Evolutionary conservation across 768 basidiomycete genomes (phyloP).

Genomic region (Mycena albidolilacea): DNA sequence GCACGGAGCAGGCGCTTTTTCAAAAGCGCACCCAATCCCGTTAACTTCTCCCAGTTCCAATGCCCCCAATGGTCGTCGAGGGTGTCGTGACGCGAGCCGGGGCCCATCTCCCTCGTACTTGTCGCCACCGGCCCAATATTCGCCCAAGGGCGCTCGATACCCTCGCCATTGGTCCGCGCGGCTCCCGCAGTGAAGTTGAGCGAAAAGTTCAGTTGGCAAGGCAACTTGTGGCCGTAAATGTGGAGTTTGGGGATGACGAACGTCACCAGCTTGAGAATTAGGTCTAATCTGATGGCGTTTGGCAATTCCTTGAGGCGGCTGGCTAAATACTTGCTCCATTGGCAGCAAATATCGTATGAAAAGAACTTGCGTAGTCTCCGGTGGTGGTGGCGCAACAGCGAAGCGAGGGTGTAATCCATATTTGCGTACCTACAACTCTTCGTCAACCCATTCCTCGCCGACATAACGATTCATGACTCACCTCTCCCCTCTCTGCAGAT

Average conservation of each 20-base stretch:
- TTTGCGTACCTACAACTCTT: not conserved
- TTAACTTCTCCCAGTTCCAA: slow-evolving; percentile 52
- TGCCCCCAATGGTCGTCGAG: too few species aligned
- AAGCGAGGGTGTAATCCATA: not conserved
- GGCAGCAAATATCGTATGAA: slow-evolving; percentile 43
- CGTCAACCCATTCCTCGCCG: not conserved
- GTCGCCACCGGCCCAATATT: too few species aligned
- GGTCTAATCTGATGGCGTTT: not conserved
- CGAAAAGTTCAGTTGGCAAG: slow-evolving; percentile 40
- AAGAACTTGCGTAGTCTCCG: not conserved
- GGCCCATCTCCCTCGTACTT: too few species aligned
- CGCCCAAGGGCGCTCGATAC: too few species aligned
- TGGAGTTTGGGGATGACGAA: slow-evolving; percentile 46
- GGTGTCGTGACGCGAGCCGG: too few species aligned
- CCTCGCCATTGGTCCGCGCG: too few species aligned
- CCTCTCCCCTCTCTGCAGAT: not conserved
- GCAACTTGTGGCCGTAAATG: slow-evolving; percentile 36
- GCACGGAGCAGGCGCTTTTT: slow-evolving; percentile 13
- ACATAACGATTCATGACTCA: too few species aligned
- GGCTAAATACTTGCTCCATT: slow-evolving; percentile 39
- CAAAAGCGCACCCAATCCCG: slow-evolving; percentile 42
- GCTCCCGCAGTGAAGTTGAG: slow-evolving; percentile 42
- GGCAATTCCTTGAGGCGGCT: slow-evolving; percentile 9
- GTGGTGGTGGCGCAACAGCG: not conserved
- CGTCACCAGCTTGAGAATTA: slow-evolving; percentile 33